Evolutionary conservation across 2,329 filamentous ascomycete species (phyloP), one percentile per base, ranked within the genome.

Genomic region (Fusarium algeriense): DNA sequence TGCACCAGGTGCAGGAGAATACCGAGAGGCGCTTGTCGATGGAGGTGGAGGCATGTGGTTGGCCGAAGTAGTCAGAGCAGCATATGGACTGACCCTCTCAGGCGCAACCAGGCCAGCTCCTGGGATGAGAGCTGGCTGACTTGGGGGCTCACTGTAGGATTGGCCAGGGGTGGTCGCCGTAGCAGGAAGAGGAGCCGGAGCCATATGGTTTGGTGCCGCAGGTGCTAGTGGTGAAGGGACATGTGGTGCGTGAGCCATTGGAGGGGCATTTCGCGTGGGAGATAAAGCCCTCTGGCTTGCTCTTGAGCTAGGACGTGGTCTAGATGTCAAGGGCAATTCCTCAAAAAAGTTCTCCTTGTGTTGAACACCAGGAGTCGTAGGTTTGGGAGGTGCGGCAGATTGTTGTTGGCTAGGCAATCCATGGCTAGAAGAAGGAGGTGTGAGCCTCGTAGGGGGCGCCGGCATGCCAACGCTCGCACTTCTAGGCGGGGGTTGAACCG

Each of bases 321-420:
- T 91, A 7, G 87, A 81, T 3, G 86, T 80, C 55, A 91, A 80
- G 2, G 93, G 93, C 26, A 95, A 83, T 59, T 95, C 93, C 80
- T 95, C 93, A 72, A 94, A 95, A 78, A 95, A 95, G 73, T 87
- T 89, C 40, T 85, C 80, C 67, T 87, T 85, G 35, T 78, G 78
- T 12, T 78, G 79, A 71, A 80, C 67, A 75, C 81, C 55, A 61
- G 80, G 76, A 62, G 80, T 70, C 49, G 80, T 73, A 5, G 81
- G 69, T 49, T 83, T 84, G 34, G 78, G 77, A 7, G 71, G 75
- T 34, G 73, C 64, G 1, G 78, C 64, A 3, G 77, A 77, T 3
- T 82, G 81, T 26, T 83, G 81, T 23, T 74, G 76, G 35, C 79
- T 73, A 28, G 82, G 79, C 44, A 60, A 17, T 20, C 67, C 63